A percentile compares a stretch with the other conserved stretches of the same genome.
phyloP scores from a whole-genome alignment of 768 basidiomycete species.

The Psilocybe tampanensis region DNA sequence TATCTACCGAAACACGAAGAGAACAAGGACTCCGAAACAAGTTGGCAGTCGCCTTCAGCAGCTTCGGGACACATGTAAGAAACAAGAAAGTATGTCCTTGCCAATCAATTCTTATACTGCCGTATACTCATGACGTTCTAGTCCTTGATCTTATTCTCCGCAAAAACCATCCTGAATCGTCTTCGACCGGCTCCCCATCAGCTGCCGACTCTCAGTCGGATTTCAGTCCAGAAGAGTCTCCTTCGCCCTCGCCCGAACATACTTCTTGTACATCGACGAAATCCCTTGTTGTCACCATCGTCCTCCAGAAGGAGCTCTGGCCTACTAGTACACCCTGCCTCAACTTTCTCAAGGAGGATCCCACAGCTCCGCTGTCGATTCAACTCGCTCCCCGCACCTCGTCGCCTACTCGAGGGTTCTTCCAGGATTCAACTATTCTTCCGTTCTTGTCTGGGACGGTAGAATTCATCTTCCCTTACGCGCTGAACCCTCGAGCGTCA shows the following conservation, averaged over 20 bases:
- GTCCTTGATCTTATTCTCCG: constrained; percentile 34
- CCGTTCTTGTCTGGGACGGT: constrained; percentile 29
- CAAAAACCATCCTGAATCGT: constrained; percentile 17
- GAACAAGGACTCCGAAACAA: constrained; percentile 72
- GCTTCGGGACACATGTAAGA: constrained; percentile 68
- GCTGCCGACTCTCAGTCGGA: constrained; percentile 15
- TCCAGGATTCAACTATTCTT: constrained; percentile 5
- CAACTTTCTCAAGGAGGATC: constrained; percentile 17
- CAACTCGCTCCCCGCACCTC: constrained; percentile 21
- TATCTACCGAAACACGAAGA: constrained; percentile 65
- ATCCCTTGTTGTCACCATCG: constrained; percentile 27
- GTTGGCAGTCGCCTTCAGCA: constrained; percentile 81
- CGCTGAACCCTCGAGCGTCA: constrained; percentile 42
- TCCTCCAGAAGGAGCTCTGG: constrained; percentile 18
- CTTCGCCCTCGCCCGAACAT: constrained; percentile 21
- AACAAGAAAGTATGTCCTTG: constrained; percentile 32
- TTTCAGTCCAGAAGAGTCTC: constrained; percentile 17
- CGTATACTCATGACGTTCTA: constrained; percentile 1
- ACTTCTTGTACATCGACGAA: constrained; percentile 3
- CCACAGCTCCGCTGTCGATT: constrained; percentile 18
- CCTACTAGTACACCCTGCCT: constrained; percentile 23
- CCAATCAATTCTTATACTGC: not conserved
- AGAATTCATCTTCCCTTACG: constrained; percentile 50
- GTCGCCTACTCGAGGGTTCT: constrained; percentile 1
- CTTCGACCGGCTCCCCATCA: constrained; percentile 5